phyloP scores from a whole-genome alignment of 1,284 basidiomycete genomes.

The Puccinia triticina region DNA sequence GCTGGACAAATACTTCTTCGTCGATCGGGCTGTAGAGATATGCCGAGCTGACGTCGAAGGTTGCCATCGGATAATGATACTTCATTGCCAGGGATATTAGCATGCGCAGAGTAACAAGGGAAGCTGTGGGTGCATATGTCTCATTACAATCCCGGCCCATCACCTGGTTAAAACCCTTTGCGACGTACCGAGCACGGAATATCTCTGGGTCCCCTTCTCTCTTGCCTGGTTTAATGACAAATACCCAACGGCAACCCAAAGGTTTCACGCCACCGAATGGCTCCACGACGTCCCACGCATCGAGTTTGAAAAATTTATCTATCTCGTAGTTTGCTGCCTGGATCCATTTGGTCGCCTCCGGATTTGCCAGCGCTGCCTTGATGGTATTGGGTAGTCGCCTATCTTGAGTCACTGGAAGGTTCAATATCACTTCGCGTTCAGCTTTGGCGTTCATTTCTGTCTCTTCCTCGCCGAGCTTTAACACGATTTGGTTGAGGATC shows the following conservation, averaged over 20 bases:
- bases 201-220: too few relatives aligned
- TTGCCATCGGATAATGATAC: too few relatives aligned
- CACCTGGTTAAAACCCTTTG: slow-evolving; percentile 30
- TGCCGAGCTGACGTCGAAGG: too few relatives aligned
- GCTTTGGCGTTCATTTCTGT: not conserved
- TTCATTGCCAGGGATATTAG: not conserved
- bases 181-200: not conserved
- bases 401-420: too few relatives aligned
- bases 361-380: not conserved
- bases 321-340: not conserved
- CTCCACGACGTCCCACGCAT: not conserved
- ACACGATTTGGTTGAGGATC: too few relatives aligned
- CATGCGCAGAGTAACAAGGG: not conserved
- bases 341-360: not conserved
- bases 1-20: not conserved
- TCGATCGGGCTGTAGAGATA: too few relatives aligned
- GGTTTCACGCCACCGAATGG: not conserved
- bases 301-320: not conserved
- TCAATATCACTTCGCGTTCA: not conserved
- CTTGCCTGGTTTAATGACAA: too few relatives aligned
- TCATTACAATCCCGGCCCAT: slow-evolving; percentile 18
- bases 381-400: not conserved
- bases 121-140: slow-evolving; percentile 22
- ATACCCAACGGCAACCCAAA: not conserved
- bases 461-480: not conserved